Evolutionary conservation across 371 early-diverging fungal species (phyloP).

Genomic region (Thermomucor indicae-seudaticae): DNA sequence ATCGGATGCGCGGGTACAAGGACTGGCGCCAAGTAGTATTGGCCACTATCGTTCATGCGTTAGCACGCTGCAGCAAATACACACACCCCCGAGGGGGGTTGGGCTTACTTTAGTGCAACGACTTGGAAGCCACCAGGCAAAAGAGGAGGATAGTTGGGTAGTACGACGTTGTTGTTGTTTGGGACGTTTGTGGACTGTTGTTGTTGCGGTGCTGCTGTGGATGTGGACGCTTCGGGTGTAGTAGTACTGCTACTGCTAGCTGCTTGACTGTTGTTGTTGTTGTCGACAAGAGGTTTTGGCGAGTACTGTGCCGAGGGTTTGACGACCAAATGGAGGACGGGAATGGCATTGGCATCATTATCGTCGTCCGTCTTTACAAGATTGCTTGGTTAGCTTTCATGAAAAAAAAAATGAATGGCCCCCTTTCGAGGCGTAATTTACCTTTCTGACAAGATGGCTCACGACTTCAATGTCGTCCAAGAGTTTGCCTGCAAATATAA

Average conservation of each 20-base stretch:
- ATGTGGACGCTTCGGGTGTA: neutral
- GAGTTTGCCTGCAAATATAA: slow-evolving; percentile 38
- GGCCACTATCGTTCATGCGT: too few species aligned
- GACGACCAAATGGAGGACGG: slow-evolving; percentile 45
- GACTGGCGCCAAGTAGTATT: slow-evolving; percentile 38
- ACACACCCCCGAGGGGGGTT: neutral
- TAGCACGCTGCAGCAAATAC: neutral
- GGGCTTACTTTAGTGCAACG: slow-evolving; percentile 32
- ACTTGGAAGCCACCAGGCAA: slow-evolving; percentile 43
- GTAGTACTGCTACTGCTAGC: neutral
- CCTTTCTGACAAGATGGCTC: slow-evolving; percentile 25
- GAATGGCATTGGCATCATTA: slow-evolving; percentile 13
- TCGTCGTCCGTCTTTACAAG: too few species aligned
- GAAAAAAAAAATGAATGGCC: too few species aligned
- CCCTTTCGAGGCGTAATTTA: too few species aligned
- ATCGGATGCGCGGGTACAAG: slow-evolving; percentile 14
- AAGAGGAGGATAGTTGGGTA: slow-evolving; percentile 15
- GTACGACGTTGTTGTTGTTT: slow-evolving; percentile 1
- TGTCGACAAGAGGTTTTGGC: neutral
- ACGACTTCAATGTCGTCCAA: slow-evolving; percentile 25
- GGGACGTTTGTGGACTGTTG: neutral
- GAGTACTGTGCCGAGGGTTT: slow-evolving; percentile 25
- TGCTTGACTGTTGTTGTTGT: neutral
- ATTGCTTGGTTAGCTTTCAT: too few species aligned
- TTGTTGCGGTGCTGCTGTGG: neutral